Evolutionary conservation across 148 eudicot species (phyloP), one percentile per base, ranked within the genome.

Genomic region (Hydrangea macrophylla): DNA sequence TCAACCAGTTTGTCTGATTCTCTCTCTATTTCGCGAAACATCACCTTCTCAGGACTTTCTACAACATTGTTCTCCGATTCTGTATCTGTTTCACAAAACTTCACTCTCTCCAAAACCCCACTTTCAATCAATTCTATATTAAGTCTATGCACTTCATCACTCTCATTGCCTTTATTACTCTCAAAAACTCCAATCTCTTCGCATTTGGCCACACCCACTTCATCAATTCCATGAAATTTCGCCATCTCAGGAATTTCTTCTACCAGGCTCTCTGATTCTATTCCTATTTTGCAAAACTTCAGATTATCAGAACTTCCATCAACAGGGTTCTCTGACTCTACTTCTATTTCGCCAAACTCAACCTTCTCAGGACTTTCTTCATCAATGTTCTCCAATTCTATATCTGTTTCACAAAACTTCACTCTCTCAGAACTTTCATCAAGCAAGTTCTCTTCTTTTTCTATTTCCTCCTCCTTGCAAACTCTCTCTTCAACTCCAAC

Each of bases 391-490:
- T n/a, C n/a, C n/a, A n/a, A n/a, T n/a, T n/a, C n/a, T n/a, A n/a
- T n/a, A n/a, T n/a, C n/a, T n/a, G n/a, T n/a, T n/a, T n/a, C n/a
- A n/a, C n/a, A n/a, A n/a, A n/a, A n/a, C n/a, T n/a, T n/a, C n/a
- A n/a, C 48, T 30, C 56, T 35, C 50, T 31, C 58, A 60, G 71
- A 33, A 48, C 71, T 24, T 63, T 58, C 70, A 36, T 45, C 79
- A 20, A 70, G 23, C 70, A 58, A 28, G 2, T 58, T n/a, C 1
- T 24, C 58, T 11, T 18, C 72, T 8, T 5, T 8, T 37, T 26
- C 1, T 31, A 58, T 10, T 22, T 10, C 36, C 33, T 22, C 64
- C 30, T 69, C 73, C 15, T 20, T 15, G 20, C 32, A 28, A 20
- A 48, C 35, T 17, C 13, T 32, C 18, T 60, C 33, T 2, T 25